Base-by-base conservation (phyloP, 2,329 filamentous ascomycete species). In the Arthrobotrys iridis region DNA sequence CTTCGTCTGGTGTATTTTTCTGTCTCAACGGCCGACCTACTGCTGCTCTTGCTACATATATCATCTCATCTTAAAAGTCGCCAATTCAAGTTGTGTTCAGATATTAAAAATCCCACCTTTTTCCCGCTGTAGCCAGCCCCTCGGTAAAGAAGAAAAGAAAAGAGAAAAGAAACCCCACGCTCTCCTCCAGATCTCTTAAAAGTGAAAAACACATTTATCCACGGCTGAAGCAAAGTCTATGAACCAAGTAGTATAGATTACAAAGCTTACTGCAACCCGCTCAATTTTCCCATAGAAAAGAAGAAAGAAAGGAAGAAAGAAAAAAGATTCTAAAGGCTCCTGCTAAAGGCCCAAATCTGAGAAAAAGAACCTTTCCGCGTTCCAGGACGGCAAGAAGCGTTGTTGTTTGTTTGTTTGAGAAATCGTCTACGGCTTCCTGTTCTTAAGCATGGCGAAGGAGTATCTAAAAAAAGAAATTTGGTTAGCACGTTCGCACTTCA, bases 211-310 rank as follows among this genome's bases (percentile, higher is more conserved):
- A 50, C 37, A 50, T 22, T 26, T 5, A 41, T 13, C 30, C 26
- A 8, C 60, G 15, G 30, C 22, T 28, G 37, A 67, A 67, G 63
- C 41, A 60, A 70, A 26, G 41, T 70, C 65, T 70, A 70, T 70
- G 62, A 70, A 52, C n/a, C 26, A 22, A 24, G 50, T 55, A 55
- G 50, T 68, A 68, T 68, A 60, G 55, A 68, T 68, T 60, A 68
- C 52, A 68, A 68, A 52, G 43, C 52, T 52, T 59, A 46, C 64
- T 30, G 50, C 50, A 55, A 59, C 22, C 52, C 50, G 50, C 65
- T 46, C 37, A 55, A n/a, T 37, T 55, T 55, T 62, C 33, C 15
- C n/a, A 55, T 26, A 45, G 20, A 28, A 30, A 28, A 55, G 24
- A 35, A 11, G 10, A n/a, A 48, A 30, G 26, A 43, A 35, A 41